phyloP scores from a whole-genome alignment of 345 rosid species.

The Corymbia maculata region DNA sequence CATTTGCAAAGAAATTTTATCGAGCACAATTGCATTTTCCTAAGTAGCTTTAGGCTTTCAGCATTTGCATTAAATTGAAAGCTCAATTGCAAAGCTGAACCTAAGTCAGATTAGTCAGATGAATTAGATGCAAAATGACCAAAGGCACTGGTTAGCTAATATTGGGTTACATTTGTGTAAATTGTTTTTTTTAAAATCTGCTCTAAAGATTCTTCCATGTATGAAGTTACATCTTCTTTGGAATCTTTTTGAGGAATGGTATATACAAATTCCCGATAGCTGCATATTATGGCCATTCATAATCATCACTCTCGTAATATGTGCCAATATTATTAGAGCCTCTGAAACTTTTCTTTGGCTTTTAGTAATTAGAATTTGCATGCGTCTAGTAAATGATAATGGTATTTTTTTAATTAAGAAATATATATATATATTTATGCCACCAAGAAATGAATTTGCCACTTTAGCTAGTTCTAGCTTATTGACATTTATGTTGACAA shows the following conservation, averaged over 20 bases:
- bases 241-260: no score
- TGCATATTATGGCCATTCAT: neutral
- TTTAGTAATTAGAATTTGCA: neutral
- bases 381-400: neutral
- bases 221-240: neutral
- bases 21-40: no score
- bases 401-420: neutral
- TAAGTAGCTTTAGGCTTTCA: no score
- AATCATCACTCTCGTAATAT: neutral
- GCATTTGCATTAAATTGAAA: no score
- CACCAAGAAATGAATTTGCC: neutral
- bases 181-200: no score
- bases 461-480: neutral
- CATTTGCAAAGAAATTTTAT: no score
- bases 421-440: no score
- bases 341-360: neutral
- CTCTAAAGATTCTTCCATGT: neutral
- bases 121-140: no score
- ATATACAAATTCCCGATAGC: neutral
- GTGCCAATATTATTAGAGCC: neutral
- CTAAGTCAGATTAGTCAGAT: no score
- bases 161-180: neutral
- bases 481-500: neutral
- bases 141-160: neutral
- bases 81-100: no score